Base-by-base conservation (phyloP, 1,284 basidiomycete species). In the Xerocomus nothofagi region DNA sequence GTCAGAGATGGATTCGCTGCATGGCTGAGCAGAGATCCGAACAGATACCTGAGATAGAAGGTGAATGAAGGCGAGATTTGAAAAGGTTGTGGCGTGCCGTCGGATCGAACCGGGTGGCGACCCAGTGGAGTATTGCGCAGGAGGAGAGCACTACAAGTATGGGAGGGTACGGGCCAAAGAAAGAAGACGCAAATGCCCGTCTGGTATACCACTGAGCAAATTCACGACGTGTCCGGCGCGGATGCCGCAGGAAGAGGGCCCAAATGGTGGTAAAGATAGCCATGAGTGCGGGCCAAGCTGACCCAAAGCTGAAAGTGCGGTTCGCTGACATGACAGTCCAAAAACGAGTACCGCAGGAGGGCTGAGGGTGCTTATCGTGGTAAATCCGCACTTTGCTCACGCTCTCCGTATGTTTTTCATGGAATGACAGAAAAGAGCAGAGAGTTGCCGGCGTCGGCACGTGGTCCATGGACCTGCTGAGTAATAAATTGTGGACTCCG, bases 381-480 rank as follows among this genome's bases (percentile, higher is more conserved):
- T 45, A 58, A 51, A 58, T 58, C 39, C 39, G 42, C 6, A 17
- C 14, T 23, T 30, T 36, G 12, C 45, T 26, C 41, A 45, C 44
- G 27, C 29, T 12, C n/a, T n/a, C 12, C 27, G 10, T 12, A 6
- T 12, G 6, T 8, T 4, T 27, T 29, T 29, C 27, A 12, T 29
- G 27, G 27, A 29, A 29, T 12, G 27, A 9, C 20, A 12, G 14
- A 15, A 15, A 2, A 36, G 14, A 8, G 11, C 24, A 34, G 23
- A 12, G 24, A 8, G 26, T 5, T 60, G 58, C 50, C 60, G 61
- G 10, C 14, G 0, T 49, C 61, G 60, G 59, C 63, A 60, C 0
- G 0, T 23, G 49, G 65, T 65, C 63, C 67, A 55, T 44, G 61
- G 65, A 67, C 66, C 43, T 39, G 60, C 49, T 64, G 37, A 63